Evolutionary conservation across 768 basidiomycete species (phyloP).

Genomic region (Daedalea quercina): DNA sequence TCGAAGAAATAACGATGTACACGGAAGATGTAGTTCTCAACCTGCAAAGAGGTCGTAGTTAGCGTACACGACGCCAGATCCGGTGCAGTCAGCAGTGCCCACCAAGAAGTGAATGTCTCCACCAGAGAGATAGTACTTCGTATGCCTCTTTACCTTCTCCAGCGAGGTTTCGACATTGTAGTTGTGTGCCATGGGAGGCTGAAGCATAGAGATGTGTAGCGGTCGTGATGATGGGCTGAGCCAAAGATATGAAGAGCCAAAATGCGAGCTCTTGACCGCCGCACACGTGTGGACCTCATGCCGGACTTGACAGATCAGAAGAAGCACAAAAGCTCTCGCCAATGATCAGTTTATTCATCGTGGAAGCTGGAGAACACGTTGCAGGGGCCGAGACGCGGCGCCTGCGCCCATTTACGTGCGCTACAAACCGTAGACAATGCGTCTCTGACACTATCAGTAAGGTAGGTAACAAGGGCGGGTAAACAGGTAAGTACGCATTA

Average conservation of each 20-base stretch:
- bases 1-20: conserved; percentile 59
- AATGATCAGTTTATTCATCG: background rate
- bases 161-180: conserved; percentile 1
- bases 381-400: background rate
- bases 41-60: conserved; percentile 28
- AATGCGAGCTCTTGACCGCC: background rate
- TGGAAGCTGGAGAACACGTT: background rate
- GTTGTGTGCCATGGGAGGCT: background rate
- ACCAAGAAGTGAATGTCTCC: conserved; percentile 53
- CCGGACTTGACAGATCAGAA: background rate
- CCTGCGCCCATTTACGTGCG: background rate
- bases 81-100: conserved; percentile 11
- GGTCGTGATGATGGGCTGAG: background rate
- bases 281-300: conserved; percentile 4
- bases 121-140: conserved; percentile 43
- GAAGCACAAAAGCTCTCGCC: background rate
- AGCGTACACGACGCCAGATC: background rate
- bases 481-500: background rate
- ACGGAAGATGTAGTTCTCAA: conserved; percentile 47
- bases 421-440: too few relatives aligned
- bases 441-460: too few relatives aligned
- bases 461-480: background rate
- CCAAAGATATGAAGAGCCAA: background rate
- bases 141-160: conserved; percentile 20
- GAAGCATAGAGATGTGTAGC: conserved; percentile 2